Base-by-base conservation (phyloP, 805 yeast species). In the Barnettozyma pratensis region DNA sequence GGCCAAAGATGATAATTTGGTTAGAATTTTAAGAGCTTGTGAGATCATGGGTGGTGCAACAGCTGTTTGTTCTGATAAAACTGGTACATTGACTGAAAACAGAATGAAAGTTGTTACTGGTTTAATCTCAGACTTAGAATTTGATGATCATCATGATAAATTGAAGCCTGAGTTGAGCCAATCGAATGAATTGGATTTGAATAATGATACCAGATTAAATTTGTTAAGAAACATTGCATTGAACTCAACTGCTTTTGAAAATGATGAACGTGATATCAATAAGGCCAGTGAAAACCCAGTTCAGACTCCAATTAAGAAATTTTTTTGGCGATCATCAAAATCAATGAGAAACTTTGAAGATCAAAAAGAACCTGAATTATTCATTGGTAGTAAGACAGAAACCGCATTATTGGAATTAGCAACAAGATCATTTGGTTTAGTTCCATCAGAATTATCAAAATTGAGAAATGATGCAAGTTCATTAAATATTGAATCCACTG, bases 41-140 rank as follows among this genome's bases (percentile, higher is more conserved):
- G 99, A 94, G 68, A 94, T 97, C 14, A 92, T 94, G 98, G 99
- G 99, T 39, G 89, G 96, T 42, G 99, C 97, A 2, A 94, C 98
- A 11, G 94, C 97, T 4, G 76, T 94, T 45, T 94, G 99, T 67
- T 90, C 97, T 0, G 99, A 94, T 70, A 92, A 94, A 66, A 94
- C 99, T 1, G 99, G 99, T 51, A 94, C 99, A 10, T 75, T 94
- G 49, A 94, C 99, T 2, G 96, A 90, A 65, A 94, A 94, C 66
- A 76, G 75, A 60, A 94, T 94, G 99, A 79, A 89, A 37, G 90
- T 94, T 6, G 96, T 90, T 9, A 78, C 76, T 48, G 96, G 94
- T 4, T 69, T 78, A 28, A 61, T 90, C 32, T 95, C 94, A 8
- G 65, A 67, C 39, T 49, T 66, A n/a, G 72, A 71, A 41, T 82